Evolutionary conservation across 495 filamentous ascomycete genomes (phyloP), one percentile per base, ranked within the genome.

Genomic region (Astrothelium macrocarpum): DNA sequence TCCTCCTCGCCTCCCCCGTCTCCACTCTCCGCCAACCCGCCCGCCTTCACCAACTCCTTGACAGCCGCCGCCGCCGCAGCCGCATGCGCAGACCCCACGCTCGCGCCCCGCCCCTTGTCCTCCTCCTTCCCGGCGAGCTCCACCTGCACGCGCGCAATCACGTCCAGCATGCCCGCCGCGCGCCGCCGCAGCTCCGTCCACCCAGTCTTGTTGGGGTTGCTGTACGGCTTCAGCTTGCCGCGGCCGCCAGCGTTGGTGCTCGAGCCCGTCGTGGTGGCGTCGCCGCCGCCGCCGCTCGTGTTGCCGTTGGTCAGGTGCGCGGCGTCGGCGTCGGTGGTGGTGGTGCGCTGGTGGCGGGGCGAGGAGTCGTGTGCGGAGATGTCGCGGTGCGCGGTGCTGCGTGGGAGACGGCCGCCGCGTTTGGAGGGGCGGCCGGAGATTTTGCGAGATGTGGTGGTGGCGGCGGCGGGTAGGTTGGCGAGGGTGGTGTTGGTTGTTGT

Each of bases 91-190:
- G 49, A 25, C 59, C 46, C 59, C 65, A 46, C 26, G 64, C 60
- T 62, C 1, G 28, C 36, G 66, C 68, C 34, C 34, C 14, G 5
- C 5, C 14, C 34, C 5, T 39, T 14, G 34, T 39, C 34, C 34
- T 5, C 75, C 70, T 66, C 68, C 66, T 84, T 81, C 32, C 76
- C 84, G 0, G 90, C 92, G 78, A 96, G 83, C 71, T 98, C 94
- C 14, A 96, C 80, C 69, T 97, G 93, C 66, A 90, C 93, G 53
- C 89, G 84, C 9, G 89, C 86, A 68, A 98, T 96, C 73, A 89
- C 97, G 46, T 95, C 91, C 18, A 95, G 78, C 62, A 98, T 93
- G 16, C 80, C 86, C 1, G 86, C 84, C 2, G 91, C 91, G 9
- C 89, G 84, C 64, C 89, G 83, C 75, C 90, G 91, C 88, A 97